Percentiles rank a stretch among this genome's conserved stretches.
Conservation (phyloP, 208 protist species). For the Crithidia bombi region DNA sequence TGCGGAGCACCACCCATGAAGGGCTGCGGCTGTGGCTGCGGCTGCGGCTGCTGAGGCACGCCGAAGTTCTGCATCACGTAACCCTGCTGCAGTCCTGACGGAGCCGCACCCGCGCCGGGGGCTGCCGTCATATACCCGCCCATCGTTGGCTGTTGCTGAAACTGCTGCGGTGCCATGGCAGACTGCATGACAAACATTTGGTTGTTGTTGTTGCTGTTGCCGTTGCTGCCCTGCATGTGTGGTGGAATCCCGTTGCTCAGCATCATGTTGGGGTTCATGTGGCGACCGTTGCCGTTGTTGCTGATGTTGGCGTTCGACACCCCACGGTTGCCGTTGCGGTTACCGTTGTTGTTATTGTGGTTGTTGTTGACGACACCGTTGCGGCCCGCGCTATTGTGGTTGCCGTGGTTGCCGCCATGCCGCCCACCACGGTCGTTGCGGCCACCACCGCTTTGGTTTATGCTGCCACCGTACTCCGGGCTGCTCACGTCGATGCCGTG, state of each 20-base stretch:
- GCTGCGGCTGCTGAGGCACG: conserved; percentile 13
- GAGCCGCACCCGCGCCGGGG: neutral
- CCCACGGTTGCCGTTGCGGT: conserved; percentile 16
- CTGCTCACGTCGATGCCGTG: conserved; percentile 44
- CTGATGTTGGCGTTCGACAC: conserved; percentile 14
- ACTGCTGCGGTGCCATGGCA: conserved; percentile 27
- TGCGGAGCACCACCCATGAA: conserved; percentile 22
- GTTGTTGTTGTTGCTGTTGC: conserved; percentile 31
- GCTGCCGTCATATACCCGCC: conserved; percentile 29
- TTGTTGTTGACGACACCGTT: neutral
- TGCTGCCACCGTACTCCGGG: conserved; percentile 40
- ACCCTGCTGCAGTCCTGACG: neutral
- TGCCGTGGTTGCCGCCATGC: conserved; percentile 13
- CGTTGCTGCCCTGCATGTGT: conserved; percentile 11
- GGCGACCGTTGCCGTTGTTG: conserved; percentile 29
- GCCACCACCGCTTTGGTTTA: conserved; percentile 31
- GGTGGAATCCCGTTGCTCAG: neutral
- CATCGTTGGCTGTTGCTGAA: conserved; percentile 8
- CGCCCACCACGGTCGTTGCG: conserved; percentile 12
- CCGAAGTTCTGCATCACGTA: conserved; percentile 19
- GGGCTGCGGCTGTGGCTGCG: conserved; percentile 16
- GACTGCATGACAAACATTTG: conserved; percentile 11
- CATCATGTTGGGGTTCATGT: neutral
- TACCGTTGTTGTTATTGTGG: conserved; percentile 15
- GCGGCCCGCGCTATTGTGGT: conserved; percentile 8